Conservation (phyloP, 2,329 filamentous ascomycete genomes). For the Fusarium phyllophilum region DNA sequence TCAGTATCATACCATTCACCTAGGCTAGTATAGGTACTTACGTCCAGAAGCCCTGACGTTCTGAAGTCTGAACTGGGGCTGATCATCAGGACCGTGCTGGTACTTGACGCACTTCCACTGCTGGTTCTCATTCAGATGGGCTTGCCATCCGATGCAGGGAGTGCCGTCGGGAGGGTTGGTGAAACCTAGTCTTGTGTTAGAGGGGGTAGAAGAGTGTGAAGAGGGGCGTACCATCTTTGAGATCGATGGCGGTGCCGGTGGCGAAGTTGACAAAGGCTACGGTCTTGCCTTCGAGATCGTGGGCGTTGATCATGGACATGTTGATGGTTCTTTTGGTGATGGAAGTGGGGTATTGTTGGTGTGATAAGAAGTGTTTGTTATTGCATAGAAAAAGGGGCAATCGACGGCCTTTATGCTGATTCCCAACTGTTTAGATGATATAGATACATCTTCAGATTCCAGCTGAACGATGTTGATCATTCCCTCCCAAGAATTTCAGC, state of each 20-base stretch:
- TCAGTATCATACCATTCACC: accelerated
- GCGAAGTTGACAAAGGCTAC: neutral
- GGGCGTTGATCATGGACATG: neutral
- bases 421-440: accelerated
- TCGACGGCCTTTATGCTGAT: neutral
- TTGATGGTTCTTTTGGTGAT: neutral
- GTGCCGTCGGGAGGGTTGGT: neutral
- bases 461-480: neutral
- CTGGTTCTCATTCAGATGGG: neutral
- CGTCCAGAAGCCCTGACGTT: neutral
- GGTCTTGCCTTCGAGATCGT: neutral
- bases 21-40: neutral
- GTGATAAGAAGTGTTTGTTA: neutral
- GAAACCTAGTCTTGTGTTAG: neutral
- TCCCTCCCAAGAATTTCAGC: accelerated
- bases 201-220: accelerated
- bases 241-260: neutral
- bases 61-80: neutral
- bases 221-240: neutral
- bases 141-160: neutral
- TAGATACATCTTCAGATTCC: accelerated
- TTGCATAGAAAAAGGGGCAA: neutral
- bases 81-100: neutral
- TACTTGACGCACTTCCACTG: neutral
- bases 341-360: accelerated